Conservation (phyloP, 192 early-diverging fungal genomes). For the Spizellomyces sp. region DNA sequence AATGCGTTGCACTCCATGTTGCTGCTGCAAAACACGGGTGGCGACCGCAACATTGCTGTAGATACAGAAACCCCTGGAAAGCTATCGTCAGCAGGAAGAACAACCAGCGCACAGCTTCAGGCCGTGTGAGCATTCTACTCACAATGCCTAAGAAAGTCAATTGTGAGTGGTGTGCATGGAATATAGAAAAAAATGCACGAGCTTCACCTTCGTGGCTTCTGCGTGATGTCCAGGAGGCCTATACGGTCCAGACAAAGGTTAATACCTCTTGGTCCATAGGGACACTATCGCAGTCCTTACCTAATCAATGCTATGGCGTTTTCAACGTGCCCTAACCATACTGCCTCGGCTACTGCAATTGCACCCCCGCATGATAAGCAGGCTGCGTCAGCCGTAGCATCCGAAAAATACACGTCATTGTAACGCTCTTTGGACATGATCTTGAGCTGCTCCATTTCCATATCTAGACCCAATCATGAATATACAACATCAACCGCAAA, state of each 20-base stretch:
- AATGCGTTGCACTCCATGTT: conserved; percentile 56
- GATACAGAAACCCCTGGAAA: conserved; percentile 78
- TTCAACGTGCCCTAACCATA: conserved; percentile 60
- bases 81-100: conserved; percentile 21
- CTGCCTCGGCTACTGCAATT: conserved; percentile 70
- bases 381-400: conserved; percentile 38
- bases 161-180: too few relatives aligned
- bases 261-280: neutral
- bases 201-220: conserved; percentile 56
- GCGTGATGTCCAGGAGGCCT: conserved; percentile 96
- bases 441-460: conserved; percentile 9
- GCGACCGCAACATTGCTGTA: conserved; percentile 91
- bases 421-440: neutral
- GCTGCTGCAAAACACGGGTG: conserved; percentile 56
- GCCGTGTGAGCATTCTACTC: too few relatives aligned
- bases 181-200: neutral
- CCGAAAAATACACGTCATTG: conserved; percentile 37
- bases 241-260: neutral
- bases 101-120: neutral
- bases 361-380: conserved; percentile 76
- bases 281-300: conserved; percentile 8
- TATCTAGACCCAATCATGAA: neutral
- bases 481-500: neutral
- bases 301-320: conserved; percentile 85
- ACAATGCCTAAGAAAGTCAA: too few relatives aligned